phyloP scores from a whole-genome alignment of 148 eudicot species.

The Gaultheria prostrata region DNA sequence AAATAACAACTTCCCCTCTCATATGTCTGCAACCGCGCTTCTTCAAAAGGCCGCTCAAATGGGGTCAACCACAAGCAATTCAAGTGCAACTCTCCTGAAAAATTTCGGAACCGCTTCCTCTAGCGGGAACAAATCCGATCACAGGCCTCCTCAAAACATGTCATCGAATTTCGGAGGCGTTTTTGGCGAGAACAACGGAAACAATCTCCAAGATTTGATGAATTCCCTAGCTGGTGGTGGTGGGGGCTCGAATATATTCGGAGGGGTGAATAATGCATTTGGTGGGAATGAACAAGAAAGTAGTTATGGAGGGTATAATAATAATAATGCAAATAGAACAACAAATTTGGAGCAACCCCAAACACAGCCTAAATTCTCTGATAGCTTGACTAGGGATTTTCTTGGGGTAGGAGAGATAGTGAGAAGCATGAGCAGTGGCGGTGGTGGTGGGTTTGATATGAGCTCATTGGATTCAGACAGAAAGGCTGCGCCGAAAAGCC shows the following conservation, averaged over 20 bases:
- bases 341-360: neutral
- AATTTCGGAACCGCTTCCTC: constrained; percentile 28
- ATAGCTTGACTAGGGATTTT: constrained; percentile 54
- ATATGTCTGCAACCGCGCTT: constrained; percentile 72
- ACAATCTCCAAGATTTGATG: constrained; percentile 44
- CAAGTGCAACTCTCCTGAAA: constrained; percentile 41
- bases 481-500: constrained; percentile 22
- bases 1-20: constrained; percentile 21
- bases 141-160: neutral
- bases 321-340: neutral
- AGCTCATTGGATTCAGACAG: constrained; percentile 23
- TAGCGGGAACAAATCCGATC: constrained; percentile 13
- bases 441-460: constrained; percentile 6
- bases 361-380: constrained; percentile 21
- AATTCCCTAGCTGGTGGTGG: constrained; percentile 30
- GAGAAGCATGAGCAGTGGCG: constrained; percentile 50
- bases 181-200: constrained; percentile 35
- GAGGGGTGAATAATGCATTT: neutral
- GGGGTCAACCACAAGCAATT: constrained; percentile 53
- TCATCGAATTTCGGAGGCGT: constrained; percentile 26
- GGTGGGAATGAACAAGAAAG: neutral
- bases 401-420: constrained; percentile 64
- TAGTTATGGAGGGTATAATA: constrained; percentile 7
- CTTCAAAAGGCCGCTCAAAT: constrained; percentile 73
- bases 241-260: constrained; percentile 17